Conservation (phyloP, 768 basidiomycete species). For the Pleurotus cornucopiae region DNA sequence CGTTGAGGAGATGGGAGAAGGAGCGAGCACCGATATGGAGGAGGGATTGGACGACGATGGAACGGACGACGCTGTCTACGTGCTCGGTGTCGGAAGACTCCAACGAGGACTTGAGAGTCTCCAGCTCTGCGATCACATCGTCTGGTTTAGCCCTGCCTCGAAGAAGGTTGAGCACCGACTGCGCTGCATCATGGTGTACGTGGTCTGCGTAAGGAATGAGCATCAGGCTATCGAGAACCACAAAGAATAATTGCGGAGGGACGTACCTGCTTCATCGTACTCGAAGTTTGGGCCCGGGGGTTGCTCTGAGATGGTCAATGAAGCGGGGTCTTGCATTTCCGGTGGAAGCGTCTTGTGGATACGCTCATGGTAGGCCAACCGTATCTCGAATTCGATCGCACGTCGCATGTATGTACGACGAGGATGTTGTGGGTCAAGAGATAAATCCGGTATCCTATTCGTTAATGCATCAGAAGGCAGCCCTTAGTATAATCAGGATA, state of each 20-base stretch:
- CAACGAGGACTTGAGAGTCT: conserved; percentile 61
- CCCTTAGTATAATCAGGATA: no score
- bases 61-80: conserved; percentile 63
- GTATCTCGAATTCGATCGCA: conserved; percentile 84
- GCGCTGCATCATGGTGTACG: conserved; percentile 76
- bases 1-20: conserved; percentile 97
- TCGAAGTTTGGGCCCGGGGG: conserved; percentile 79
- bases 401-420: conserved; percentile 84
- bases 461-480: not conserved
- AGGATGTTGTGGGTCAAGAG: conserved; percentile 72
- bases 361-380: conserved; percentile 90
- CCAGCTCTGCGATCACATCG: conserved; percentile 73
- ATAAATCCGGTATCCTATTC: conserved; percentile 80
- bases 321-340: conserved; percentile 65
- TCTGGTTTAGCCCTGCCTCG: conserved; percentile 78
- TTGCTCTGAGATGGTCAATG: conserved; percentile 58
- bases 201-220: conserved; percentile 44
- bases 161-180: conserved; percentile 72
- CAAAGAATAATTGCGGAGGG: not conserved
- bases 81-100: conserved; percentile 56
- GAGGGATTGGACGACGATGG: conserved; percentile 83
- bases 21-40: conserved; percentile 91
- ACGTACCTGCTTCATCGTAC: conserved; percentile 75
- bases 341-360: conserved; percentile 86
- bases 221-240: not conserved